Percentiles rank a stretch among this genome's conserved stretches.
Evolutionary conservation across 495 filamentous ascomycete species (phyloP).

Genomic region (Tuber microsphaerosporum): DNA sequence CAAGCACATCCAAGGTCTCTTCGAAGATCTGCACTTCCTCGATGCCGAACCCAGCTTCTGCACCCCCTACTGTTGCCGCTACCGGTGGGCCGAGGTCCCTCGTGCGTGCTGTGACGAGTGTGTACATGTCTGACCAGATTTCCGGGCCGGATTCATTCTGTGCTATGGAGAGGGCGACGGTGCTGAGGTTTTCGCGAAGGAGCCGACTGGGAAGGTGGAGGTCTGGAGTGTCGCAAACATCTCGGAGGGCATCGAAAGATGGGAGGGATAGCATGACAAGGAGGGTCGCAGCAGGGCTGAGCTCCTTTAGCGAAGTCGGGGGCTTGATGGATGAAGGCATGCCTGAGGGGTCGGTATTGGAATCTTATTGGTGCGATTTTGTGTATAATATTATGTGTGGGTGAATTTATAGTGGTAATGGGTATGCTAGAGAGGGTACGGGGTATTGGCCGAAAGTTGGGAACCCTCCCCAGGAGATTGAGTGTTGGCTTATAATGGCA

Average conservation of each 20-base stretch:
- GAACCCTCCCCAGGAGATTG: neutral
- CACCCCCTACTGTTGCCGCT: neutral
- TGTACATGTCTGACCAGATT: neutral
- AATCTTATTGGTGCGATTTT: neutral
- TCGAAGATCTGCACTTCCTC: neutral
- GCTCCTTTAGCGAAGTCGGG: neutral
- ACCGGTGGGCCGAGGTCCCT: neutral
- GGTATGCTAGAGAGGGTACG: neutral
- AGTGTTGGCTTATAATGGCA: neutral
- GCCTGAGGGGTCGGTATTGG: neutral
- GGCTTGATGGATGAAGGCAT: neutral
- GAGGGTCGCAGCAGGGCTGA: neutral
- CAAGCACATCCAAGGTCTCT: neutral
- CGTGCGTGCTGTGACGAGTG: neutral
- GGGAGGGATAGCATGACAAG: neutral
- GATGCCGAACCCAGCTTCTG: neutral
- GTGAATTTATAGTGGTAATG: neutral
- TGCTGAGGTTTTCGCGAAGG: neutral
- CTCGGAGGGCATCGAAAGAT: neutral
- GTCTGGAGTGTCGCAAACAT: neutral
- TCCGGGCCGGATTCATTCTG: neutral
- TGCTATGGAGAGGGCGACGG: neutral
- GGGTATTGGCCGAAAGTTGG: neutral
- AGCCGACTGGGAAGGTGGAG: neutral
- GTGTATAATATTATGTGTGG: neutral